phyloP scores from a whole-genome alignment of 2,329 filamentous ascomycete genomes.

The Hypoxylon sp. region DNA sequence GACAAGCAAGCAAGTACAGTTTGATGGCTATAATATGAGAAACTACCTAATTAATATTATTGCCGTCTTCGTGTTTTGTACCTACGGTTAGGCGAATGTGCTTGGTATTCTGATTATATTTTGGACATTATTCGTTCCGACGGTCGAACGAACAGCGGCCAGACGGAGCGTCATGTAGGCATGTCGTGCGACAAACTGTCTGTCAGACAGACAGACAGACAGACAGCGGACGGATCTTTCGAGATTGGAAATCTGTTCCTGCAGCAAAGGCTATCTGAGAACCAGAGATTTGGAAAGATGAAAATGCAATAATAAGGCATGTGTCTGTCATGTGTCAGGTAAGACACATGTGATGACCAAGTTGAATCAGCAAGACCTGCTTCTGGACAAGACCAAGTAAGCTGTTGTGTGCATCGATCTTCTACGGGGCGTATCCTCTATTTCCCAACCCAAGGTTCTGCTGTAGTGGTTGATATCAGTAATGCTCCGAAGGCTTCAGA shows the following conservation, averaged over 20 bases:
- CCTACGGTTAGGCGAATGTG: too few relatives aligned
- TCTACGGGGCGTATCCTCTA: not conserved
- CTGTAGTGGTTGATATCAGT: not conserved
- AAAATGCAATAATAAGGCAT: not conserved
- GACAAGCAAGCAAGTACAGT: not conserved
- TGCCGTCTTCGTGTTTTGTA: too few relatives aligned
- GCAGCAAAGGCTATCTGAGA: constrained; percentile 1
- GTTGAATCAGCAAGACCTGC: too few relatives aligned
- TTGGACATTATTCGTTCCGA: not conserved
- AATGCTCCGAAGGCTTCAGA: not conserved
- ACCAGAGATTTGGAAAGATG: not conserved
- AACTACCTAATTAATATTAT: too few relatives aligned
- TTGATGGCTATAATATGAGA: not conserved
- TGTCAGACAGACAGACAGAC: constrained; percentile 3
- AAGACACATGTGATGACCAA: not conserved
- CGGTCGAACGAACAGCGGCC: not conserved
- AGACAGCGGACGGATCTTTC: not conserved
- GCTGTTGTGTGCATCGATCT: not conserved
- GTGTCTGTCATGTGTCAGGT: not conserved
- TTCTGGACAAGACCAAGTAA: not conserved
- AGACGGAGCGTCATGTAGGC: constrained; percentile 5
- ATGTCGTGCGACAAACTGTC: constrained; percentile 18
- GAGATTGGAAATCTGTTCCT: not conserved
- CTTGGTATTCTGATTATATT: too few relatives aligned
- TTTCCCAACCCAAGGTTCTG: not conserved